Evolutionary conservation across 2,329 filamentous ascomycete genomes (phyloP), one percentile per base, ranked within the genome.

Genomic region (Alternaria rosae): DNA sequence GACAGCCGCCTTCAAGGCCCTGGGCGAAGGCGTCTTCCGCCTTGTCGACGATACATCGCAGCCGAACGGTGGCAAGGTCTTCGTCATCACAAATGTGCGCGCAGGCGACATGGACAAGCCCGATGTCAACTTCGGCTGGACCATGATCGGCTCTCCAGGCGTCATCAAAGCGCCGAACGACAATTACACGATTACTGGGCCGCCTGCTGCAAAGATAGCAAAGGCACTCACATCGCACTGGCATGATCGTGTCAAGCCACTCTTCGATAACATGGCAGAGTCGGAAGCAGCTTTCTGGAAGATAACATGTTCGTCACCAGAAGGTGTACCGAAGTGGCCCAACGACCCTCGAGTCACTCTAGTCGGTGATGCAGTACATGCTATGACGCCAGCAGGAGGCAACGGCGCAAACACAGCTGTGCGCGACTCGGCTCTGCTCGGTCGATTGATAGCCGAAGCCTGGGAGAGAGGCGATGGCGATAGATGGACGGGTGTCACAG

Each of bases 261-360:
- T 90, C 0, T 85, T 90, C 61, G 86, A 89, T 6, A 68, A 88
- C 35, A 89, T 89, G 85, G 72, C 79, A 6, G 85, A 84, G 57
- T 65, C 75, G 0, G 86, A 90, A 65, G 85, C 88, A 0, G 87
- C 88, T 0, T 90, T 90, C 66, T 89, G 87, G 86, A 90, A 89
- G 68, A 89, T 90, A 50, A 89, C 87, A 2, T 89, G 86, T 66
- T 89, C 87, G 0, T 84, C 82, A 0, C 88, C 87, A 0, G 80
- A 80, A 1, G 87, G 87, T 2, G 86, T 90, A 0, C 88, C 88
- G 0, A 81, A 85, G 45, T 90, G 88, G 88, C 68, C 78, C 9
- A 89, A 87, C 45, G 83, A 88, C 55, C 82, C 84, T 0, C 81
- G 87, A 0, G 79, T 84, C 1, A 83, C 82, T 0, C 60, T 84